phyloP scores from a whole-genome alignment of 371 early-diverging fungal genomes.

The Nematocida minor region DNA sequence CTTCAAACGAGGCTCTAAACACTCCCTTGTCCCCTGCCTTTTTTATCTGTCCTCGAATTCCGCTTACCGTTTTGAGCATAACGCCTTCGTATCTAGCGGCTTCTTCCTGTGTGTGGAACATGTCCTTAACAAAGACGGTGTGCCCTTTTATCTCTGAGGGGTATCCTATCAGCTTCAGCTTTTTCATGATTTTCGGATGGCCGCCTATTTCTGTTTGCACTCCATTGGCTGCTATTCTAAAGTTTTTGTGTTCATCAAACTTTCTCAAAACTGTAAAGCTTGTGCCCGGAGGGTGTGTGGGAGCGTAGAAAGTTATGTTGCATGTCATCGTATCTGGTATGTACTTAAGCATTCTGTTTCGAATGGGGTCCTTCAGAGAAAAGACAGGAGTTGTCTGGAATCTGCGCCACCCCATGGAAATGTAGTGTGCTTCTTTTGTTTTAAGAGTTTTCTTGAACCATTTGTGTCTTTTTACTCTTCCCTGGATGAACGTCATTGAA shows the following conservation, averaged over 20 bases:
- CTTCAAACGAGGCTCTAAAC: constrained; percentile 97
- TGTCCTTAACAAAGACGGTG: constrained; percentile 93
- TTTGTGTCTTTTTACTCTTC: constrained; percentile 80
- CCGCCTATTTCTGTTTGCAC: constrained; percentile 27
- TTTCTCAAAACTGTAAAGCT: constrained; percentile 40
- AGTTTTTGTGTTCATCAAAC: constrained; percentile 39
- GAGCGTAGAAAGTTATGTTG: constrained; percentile 57
- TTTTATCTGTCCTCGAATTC: constrained; percentile 94
- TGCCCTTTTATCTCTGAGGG: constrained; percentile 87
- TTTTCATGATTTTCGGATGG: constrained; percentile 68
- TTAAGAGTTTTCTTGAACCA: constrained; percentile 90
- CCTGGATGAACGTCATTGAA: constrained; percentile 49
- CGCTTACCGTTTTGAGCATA: constrained; percentile 82
- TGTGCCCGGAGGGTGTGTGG: constrained; percentile 37
- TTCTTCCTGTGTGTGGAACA: constrained; percentile 94
- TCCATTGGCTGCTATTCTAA: constrained; percentile 46
- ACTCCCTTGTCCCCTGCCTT: constrained; percentile 76
- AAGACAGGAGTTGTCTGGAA: constrained; percentile 89
- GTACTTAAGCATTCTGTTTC: constrained; percentile 92
- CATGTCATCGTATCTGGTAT: constrained; percentile 66
- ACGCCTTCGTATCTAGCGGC: constrained; percentile 96
- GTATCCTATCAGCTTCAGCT: constrained; percentile 88
- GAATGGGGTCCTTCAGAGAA: constrained; percentile 71
- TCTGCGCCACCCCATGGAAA: constrained; percentile 93
- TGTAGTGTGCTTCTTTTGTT: constrained; percentile 87